Conservation (phyloP, 2,329 filamentous ascomycete species). For the Didymosphaeria variabile region DNA sequence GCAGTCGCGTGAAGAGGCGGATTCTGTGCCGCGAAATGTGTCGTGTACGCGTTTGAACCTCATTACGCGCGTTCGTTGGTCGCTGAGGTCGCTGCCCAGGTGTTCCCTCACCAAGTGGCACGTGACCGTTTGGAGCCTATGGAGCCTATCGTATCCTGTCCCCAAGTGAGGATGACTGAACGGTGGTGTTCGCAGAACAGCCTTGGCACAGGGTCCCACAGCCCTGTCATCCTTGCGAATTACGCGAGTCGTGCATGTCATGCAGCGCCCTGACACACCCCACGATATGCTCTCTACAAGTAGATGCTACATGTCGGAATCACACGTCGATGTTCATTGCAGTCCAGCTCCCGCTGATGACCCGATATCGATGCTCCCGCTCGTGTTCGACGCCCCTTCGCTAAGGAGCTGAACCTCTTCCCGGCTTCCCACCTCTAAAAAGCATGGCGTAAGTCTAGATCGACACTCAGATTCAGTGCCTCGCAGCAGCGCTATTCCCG, state of each 20-base stretch:
- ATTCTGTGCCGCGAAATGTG: background rate
- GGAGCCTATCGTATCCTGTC: background rate
- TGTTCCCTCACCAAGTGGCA: background rate
- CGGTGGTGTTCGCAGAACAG: background rate
- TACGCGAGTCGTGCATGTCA: constrained; percentile 1
- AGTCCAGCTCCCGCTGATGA: too few relatives aligned
- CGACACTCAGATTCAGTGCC: constrained; percentile 5
- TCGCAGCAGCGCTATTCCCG: constrained; percentile 10
- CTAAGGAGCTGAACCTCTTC: constrained; percentile 1
- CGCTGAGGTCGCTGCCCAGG: background rate
- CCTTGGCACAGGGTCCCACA: constrained; percentile 7
- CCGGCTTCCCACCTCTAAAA: background rate
- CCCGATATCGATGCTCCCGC: too few relatives aligned
- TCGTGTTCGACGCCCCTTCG: constrained; percentile 5
- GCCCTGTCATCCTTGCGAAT: background rate
- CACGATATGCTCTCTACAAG: background rate
- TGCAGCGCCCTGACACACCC: background rate
- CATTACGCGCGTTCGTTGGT: constrained; percentile 9
- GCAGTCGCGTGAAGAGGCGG: constrained; percentile 3
- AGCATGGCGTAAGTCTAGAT: constrained; percentile 14
- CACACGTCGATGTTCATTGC: too few relatives aligned
- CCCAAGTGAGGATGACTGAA: background rate
- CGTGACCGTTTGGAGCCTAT: background rate
- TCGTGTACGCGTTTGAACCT: constrained; percentile 5
- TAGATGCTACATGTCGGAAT: background rate